phyloP scores from a whole-genome alignment of 108 stramenopile species.

The Discostella pseudostelligera region DNA sequence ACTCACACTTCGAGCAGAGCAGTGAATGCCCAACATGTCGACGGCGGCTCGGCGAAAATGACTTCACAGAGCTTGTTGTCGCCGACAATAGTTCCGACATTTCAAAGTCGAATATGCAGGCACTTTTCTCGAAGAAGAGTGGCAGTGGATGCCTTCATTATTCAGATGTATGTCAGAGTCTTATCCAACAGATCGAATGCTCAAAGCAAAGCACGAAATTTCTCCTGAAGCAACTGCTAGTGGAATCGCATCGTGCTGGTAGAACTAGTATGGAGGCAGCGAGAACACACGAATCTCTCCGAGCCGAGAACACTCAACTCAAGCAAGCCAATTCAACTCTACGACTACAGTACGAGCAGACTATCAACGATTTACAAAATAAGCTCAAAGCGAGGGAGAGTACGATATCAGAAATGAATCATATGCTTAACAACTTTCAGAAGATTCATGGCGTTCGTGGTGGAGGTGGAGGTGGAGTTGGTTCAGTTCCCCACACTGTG shows the following conservation, averaged over 20 bases:
- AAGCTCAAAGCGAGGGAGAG: constrained; percentile 49
- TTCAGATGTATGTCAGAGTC: constrained; percentile 42
- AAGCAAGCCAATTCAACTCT: constrained; percentile 54
- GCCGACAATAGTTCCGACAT: constrained; percentile 53
- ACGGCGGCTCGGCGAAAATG: constrained; percentile 53
- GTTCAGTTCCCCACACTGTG: constrained; percentile 22
- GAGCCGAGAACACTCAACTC: constrained; percentile 55
- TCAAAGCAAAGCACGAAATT: constrained; percentile 58
- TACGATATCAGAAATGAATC: constrained; percentile 44
- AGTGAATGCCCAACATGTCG: constrained; percentile 64
- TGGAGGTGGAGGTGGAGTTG: constrained; percentile 12
- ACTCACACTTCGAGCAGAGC: constrained; percentile 66
- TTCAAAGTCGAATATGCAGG: constrained; percentile 50
- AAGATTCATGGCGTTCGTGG: constrained; percentile 30
- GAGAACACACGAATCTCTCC: constrained; percentile 44
- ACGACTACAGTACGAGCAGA: constrained; percentile 55
- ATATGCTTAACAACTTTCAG: constrained; percentile 57
- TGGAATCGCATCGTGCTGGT: constrained; percentile 49
- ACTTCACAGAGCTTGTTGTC: constrained; percentile 73
- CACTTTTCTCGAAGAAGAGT: constrained; percentile 47
- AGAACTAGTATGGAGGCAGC: constrained; percentile 26
- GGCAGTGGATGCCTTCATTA: constrained; percentile 41
- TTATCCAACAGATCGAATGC: constrained; percentile 49
- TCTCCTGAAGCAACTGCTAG: constrained; percentile 67
- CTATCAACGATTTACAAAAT: constrained; percentile 55